Evolutionary conservation across 352 stramenopile genomes (phyloP).

Genomic region (Pythium utonaiense): DNA sequence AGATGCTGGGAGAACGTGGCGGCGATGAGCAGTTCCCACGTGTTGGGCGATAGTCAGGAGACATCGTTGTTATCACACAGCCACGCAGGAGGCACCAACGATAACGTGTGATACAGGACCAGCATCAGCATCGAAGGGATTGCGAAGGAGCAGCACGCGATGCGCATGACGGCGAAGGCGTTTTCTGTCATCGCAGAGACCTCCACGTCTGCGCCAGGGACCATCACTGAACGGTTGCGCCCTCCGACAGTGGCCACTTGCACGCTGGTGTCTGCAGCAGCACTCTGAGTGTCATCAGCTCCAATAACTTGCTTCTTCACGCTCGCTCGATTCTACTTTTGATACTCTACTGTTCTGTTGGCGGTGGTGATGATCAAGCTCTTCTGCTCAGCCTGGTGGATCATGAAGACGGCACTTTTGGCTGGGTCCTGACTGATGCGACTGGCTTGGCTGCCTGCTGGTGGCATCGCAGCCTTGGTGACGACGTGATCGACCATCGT

Average conservation of each 20-base stretch:
- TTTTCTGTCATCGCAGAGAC: slow-evolving; percentile 40
- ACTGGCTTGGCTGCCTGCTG: neutral
- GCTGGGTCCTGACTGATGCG: too few relatives aligned
- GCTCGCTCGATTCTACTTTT: too few relatives aligned
- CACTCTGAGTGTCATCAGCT: too few relatives aligned
- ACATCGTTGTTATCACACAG: slow-evolving; percentile 25
- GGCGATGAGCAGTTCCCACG: slow-evolving; percentile 61
- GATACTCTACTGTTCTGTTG: too few relatives aligned
- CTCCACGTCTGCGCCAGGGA: slow-evolving; percentile 54
- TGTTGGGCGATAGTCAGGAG: slow-evolving; percentile 53
- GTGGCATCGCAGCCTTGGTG: neutral
- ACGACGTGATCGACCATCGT: neutral
- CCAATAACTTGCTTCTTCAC: too few relatives aligned
- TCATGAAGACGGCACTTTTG: too few relatives aligned
- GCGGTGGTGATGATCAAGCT: too few relatives aligned
- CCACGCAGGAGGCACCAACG: slow-evolving; percentile 41
- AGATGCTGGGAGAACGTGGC: slow-evolving; percentile 71
- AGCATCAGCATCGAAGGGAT: slow-evolving; percentile 45
- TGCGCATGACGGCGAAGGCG: slow-evolving; percentile 48
- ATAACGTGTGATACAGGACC: slow-evolving; percentile 54
- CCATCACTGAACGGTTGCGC: slow-evolving; percentile 42
- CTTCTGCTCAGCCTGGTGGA: too few relatives aligned
- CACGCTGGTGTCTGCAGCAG: too few relatives aligned
- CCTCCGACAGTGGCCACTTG: slow-evolving; percentile 36
- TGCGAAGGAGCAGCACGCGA: slow-evolving; percentile 43